Conservation (phyloP, 495 filamentous ascomycete genomes). For the Xylaria bambusicola region DNA sequence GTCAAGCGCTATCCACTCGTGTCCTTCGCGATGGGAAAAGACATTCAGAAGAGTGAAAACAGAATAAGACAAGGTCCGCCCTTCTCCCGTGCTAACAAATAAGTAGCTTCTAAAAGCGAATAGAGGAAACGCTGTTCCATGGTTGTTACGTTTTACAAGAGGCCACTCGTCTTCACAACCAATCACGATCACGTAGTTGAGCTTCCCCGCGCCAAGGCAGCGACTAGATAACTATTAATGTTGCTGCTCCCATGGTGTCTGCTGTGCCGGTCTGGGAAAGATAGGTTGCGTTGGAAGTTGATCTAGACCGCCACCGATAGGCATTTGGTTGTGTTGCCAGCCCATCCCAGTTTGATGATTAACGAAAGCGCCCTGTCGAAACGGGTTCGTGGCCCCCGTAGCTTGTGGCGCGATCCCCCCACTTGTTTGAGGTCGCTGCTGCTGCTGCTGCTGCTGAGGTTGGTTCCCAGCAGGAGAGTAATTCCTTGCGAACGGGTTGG, state of each 20-base stretch:
- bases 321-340: slow-evolving; percentile 77
- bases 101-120: neutral
- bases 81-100: too few species aligned
- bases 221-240: neutral
- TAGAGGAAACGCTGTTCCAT: slow-evolving; percentile 8
- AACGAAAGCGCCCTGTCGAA: slow-evolving; percentile 84
- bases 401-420: slow-evolving; percentile 58
- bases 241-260: slow-evolving; percentile 55
- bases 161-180: neutral
- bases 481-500: slow-evolving; percentile 68
- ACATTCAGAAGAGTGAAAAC: neutral
- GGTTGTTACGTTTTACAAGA: slow-evolving; percentile 13
- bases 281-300: slow-evolving; percentile 77
- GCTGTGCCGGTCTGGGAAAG: slow-evolving; percentile 75
- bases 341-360: slow-evolving; percentile 83
- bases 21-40: neutral
- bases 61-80: too few species aligned
- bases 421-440: slow-evolving; percentile 42
- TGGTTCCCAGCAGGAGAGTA: slow-evolving; percentile 38
- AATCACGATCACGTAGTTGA: neutral
- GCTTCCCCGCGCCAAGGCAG: neutral
- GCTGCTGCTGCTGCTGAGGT: slow-evolving; percentile 21
- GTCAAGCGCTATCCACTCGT: neutral
- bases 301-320: slow-evolving; percentile 86
- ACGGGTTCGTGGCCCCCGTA: slow-evolving; percentile 92